Evolutionary conservation across 2,329 filamentous ascomycete genomes (phyloP).

Genomic region (Cordyceps fumosorosea): DNA sequence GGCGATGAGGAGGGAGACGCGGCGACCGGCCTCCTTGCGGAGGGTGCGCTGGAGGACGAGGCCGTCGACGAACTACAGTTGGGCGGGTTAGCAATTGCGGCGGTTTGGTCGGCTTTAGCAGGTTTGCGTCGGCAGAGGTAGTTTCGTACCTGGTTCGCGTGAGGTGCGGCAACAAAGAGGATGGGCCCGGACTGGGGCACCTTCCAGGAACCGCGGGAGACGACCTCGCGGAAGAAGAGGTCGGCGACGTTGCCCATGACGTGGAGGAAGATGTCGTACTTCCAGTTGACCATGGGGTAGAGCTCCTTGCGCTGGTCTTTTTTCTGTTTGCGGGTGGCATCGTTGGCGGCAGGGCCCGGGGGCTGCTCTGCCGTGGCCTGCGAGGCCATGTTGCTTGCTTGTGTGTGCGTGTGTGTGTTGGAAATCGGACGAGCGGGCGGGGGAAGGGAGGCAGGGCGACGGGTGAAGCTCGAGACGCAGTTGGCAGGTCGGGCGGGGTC

Average conservation of each 20-base stretch:
- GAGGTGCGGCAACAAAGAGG: conserved; percentile 92
- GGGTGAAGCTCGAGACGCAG: background rate
- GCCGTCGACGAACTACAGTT: conserved; percentile 79
- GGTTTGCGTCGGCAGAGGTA: background rate
- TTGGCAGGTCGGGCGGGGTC: background rate
- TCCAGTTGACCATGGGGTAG: conserved; percentile 64
- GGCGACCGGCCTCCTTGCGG: conserved; percentile 76
- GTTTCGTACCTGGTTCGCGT: conserved; percentile 80
- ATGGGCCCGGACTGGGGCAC: conserved; percentile 83
- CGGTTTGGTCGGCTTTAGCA: too few relatives aligned
- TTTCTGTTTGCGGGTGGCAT: background rate
- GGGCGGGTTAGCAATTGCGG: background rate
- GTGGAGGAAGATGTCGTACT: conserved; percentile 74
- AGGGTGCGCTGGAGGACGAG: conserved; percentile 88
- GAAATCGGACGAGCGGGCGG: background rate
- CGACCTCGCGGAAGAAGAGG: conserved; percentile 96
- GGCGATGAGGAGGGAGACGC: conserved; percentile 87
- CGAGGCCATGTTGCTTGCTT: background rate
- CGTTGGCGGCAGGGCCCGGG: background rate
- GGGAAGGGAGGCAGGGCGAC: background rate
- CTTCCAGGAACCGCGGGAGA: conserved; percentile 91
- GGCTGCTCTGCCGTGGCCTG: conserved; percentile 3
- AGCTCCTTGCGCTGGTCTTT: conserved; percentile 42
- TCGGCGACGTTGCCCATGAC: conserved; percentile 78
- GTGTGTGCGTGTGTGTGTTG: background rate